Base-by-base conservation (phyloP, 306 rosid genomes). In the Fagus sylvatica region DNA sequence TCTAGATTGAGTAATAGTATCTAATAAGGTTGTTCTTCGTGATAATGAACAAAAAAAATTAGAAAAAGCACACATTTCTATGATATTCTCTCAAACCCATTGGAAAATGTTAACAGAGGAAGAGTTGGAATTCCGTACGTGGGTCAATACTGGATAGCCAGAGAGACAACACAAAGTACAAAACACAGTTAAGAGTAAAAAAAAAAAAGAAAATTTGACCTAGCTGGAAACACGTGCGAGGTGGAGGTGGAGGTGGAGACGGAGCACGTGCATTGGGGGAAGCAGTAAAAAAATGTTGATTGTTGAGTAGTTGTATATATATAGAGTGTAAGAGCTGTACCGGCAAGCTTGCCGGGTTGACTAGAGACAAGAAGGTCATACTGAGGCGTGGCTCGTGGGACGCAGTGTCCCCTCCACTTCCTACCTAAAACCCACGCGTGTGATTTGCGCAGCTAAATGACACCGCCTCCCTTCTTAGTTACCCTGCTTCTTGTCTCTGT, bases 191-290 rank as follows among this genome's bases (percentile, higher is more conserved):
- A 60, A 39, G 7, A 22, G 19, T 36, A 16, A 12, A 16, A 4
- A 16, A 13, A 8, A 60, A 70, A 6, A 37, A 0, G 2, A n/a
- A 77, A 19, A 33, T 8, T 43, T 43, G 15, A 10, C 2, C 73
- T 53, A 85, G 89, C 84, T 89, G 90, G 90, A 69, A 75, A 86
- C 96, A 87, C 90, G 89, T 91, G 96, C 76, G 69, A 48, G 42
- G 71, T n/a, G 28, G 28, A 22, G 28, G 28, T 22, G 28, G 28
- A 22, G 28, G 28, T n/a, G 81, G 83, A 30, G 17, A 46, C 57
- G 12, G 42, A 33, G 78, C 78, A 81, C 83, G 76, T 78, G 85
- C 72, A 62, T 70, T 53, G 34, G 54, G 73, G 53, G 79, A 79
- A 75, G 76, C 64, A 68, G 75, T 78, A 33, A 67, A 69, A 65